Conservation (phyloP, 2,329 filamentous ascomycete genomes). For the Aspergillus intermedius region DNA sequence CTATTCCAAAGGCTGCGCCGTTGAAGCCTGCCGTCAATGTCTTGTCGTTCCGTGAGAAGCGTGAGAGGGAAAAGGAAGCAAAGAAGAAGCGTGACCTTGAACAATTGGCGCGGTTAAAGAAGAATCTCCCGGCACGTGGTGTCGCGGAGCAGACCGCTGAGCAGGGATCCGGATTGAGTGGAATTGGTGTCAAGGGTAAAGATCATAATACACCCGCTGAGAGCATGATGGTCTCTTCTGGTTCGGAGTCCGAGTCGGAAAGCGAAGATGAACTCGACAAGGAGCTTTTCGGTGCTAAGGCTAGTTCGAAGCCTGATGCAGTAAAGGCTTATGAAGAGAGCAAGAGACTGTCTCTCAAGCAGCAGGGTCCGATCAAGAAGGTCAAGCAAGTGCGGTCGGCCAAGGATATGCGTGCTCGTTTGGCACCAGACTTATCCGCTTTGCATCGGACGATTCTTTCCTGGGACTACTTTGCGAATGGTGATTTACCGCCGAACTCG, state of each 20-base stretch:
- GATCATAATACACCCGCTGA: slow-evolving; percentile 63
- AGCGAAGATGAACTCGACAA: slow-evolving; percentile 70
- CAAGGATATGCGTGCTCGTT: slow-evolving; percentile 88
- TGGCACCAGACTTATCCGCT: slow-evolving; percentile 79
- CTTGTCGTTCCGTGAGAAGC: slow-evolving; percentile 62
- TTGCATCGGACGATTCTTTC: slow-evolving; percentile 80
- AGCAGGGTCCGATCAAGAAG: slow-evolving; percentile 74
- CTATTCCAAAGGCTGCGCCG: slow-evolving; percentile 22
- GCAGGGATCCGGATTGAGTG: slow-evolving; percentile 70
- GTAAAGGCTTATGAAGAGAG: slow-evolving; percentile 43
- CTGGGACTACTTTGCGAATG: slow-evolving; percentile 91
- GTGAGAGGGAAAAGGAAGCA: slow-evolving; percentile 68
- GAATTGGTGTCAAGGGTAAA: slow-evolving; percentile 67
- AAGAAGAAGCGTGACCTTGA: slow-evolving; percentile 66
- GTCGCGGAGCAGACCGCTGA: slow-evolving; percentile 55
- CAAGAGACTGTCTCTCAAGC: slow-evolving; percentile 46
- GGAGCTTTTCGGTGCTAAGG: slow-evolving; percentile 54
- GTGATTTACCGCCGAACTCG: slow-evolving; percentile 72
- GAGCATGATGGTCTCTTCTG: slow-evolving; percentile 80
- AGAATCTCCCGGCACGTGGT: slow-evolving; percentile 43
- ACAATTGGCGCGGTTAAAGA: slow-evolving; percentile 63
- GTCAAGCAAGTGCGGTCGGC: slow-evolving; percentile 69
- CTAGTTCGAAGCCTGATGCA: slow-evolving; percentile 32
- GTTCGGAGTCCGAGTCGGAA: slow-evolving; percentile 60
- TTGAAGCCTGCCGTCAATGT: slow-evolving; percentile 32